phyloP scores from a whole-genome alignment of 208 protist species.

The Trypanosoma scelopori region DNA sequence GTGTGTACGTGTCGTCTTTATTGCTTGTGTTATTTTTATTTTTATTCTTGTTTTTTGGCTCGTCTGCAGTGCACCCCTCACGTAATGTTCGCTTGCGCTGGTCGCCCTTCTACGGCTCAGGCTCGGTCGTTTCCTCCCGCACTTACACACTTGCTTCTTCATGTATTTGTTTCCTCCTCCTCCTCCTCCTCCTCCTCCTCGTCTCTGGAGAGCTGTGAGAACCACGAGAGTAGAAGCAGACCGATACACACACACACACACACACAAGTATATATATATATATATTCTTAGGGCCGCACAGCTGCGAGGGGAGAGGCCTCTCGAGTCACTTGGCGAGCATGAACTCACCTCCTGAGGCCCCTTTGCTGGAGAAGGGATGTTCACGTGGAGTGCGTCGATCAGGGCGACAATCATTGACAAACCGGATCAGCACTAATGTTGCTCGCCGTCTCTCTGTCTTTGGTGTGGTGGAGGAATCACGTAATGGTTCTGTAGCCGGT shows the following conservation, averaged over 20 bases:
- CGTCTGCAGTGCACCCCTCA: too few relatives aligned
- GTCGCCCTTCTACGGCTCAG: too few relatives aligned
- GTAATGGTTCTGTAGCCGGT: slow-evolving; percentile 45
- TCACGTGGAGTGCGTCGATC: slow-evolving; percentile 17
- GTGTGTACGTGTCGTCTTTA: too few relatives aligned
- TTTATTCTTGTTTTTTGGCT: too few relatives aligned
- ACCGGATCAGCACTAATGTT: slow-evolving; percentile 48
- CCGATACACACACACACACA: not conserved
- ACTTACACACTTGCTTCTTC: not conserved
- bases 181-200: not conserved
- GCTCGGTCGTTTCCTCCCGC: too few relatives aligned
- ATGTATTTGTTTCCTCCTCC: not conserved
- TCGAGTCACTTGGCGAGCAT: not conserved
- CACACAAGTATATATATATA: too few relatives aligned
- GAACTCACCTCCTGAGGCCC: slow-evolving; percentile 2
- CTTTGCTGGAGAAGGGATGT: not conserved
- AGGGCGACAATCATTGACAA: slow-evolving; percentile 36
- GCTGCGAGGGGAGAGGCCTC: too few relatives aligned
- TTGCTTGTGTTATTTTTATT: too few relatives aligned
- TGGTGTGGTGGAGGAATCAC: slow-evolving; percentile 25
- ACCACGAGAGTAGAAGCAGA: not conserved
- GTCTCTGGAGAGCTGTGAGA: not conserved
- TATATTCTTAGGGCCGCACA: not conserved
- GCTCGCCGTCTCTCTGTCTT: slow-evolving; percentile 50
- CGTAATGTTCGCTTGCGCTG: too few relatives aligned